Conservation (phyloP, 1,139 yeast genomes). For the Candida sanyaensis region DNA sequence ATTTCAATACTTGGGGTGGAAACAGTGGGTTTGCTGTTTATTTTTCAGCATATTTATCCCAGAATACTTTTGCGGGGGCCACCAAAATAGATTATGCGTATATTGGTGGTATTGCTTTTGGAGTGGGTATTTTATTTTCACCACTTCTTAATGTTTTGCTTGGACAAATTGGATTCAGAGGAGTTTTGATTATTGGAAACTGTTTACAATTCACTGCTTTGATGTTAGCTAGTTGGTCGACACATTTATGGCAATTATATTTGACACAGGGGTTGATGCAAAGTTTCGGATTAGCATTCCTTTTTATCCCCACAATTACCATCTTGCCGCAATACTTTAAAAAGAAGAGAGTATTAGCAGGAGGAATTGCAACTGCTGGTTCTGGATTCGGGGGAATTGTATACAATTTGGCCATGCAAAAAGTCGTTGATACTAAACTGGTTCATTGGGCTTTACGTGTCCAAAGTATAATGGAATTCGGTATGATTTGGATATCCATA, state of each 20-base stretch:
- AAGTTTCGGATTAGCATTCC: conserved; percentile 49
- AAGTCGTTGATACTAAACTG: conserved; percentile 24
- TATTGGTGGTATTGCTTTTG: conserved; percentile 43
- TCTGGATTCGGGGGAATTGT: conserved; percentile 65
- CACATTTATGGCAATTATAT: conserved; percentile 52
- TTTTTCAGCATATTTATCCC: conserved; percentile 45
- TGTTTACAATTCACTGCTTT: conserved; percentile 53
- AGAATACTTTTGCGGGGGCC: conserved; percentile 40
- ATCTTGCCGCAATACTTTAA: conserved; percentile 57
- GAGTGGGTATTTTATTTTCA: conserved; percentile 33
- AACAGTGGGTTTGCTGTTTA: conserved; percentile 55
- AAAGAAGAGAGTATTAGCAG: conserved; percentile 54
- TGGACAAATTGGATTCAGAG: conserved; percentile 42
- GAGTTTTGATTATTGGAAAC: conserved; percentile 42
- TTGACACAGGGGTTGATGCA: conserved; percentile 54
- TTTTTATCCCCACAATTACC: conserved; percentile 43
- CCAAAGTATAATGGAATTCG: conserved; percentile 37
- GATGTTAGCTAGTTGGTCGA: conserved; percentile 55
- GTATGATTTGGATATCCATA: conserved; percentile 32
- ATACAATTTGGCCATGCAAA: conserved; percentile 40
- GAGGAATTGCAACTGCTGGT: conserved; percentile 60
- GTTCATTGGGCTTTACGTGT: conserved; percentile 40
- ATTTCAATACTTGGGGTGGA: conserved; percentile 55
- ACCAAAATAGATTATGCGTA: conserved; percentile 40
- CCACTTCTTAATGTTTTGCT: conserved; percentile 43